Evolutionary conservation across 1,284 basidiomycete genomes (phyloP), one percentile per base, ranked within the genome.

Genomic region (Ceratobasidium papillatum): DNA sequence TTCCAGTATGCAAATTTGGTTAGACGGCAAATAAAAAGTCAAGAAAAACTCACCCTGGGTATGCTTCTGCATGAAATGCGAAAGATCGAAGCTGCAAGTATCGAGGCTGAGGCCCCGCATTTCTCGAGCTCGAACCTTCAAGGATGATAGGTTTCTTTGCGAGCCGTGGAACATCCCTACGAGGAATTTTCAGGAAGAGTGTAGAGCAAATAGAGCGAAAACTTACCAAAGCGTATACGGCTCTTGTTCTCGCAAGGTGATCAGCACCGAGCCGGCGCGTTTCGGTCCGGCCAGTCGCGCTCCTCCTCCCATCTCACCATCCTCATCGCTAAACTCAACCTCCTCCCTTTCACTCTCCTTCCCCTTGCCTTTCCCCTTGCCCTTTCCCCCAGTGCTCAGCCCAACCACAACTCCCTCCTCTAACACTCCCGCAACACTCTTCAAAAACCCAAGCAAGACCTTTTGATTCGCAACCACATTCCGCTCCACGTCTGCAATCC

Each of bases 381-480:
- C 84, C 78, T 84, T 89, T 32, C 83, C 77, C 43, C 82, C 82
- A 9, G 85, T 76, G 12, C 80, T 79, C n/a, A 89, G 90, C 41
- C 58, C 78, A 27, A 52, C 66, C 17, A 58, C 80, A 2, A 86
- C 82, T 27, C 94, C 94, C 2, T 81, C 80, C 5, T 85, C 86
- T 8, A 99, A 84, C 25, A 92, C 83, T 1, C 87, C 84, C 0
- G 89, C 85, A 12, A 90, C 92, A 11, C 92, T 94, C 19, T 90
- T 87, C 62, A 99, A 84, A 80, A 98, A 98, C 1, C 89, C 90
- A 27, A 98, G 86, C 22, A 99, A 83, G n/a, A 98, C 86, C 25
- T 91, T 80, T 81, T 99, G 97, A 82, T 99, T 99, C 11, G 92
- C 91, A 14, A 94, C 84, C 75, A 99, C 93, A 82, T 99, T 99